A percentile compares a stretch with the other conserved stretches of the same genome.
phyloP scores from a whole-genome alignment of 805 yeast species.

The Metschnikowia kofuensis region DNA sequence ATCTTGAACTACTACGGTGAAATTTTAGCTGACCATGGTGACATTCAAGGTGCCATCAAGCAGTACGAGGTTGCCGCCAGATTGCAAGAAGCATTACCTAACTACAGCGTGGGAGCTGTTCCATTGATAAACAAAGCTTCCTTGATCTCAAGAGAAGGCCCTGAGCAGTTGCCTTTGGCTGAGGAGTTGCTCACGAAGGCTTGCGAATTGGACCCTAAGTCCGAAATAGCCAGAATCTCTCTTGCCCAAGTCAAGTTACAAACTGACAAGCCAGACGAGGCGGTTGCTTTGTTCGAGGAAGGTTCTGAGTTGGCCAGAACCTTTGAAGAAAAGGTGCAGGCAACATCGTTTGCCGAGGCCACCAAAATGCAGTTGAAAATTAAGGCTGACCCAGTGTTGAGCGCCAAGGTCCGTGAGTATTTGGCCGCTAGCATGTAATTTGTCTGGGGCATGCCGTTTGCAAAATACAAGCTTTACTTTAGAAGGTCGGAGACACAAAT shows the following conservation, averaged over 20 bases:
- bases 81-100: slow-evolving; percentile 68
- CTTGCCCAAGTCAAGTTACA: slow-evolving; percentile 89
- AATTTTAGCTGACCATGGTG: slow-evolving; percentile 79
- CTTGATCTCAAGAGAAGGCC: slow-evolving; percentile 54
- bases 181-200: slow-evolving; percentile 70
- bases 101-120: slow-evolving; percentile 78
- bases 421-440: slow-evolving; percentile 11
- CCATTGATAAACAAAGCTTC: slow-evolving; percentile 91
- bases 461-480: too few species aligned
- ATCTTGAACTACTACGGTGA: slow-evolving; percentile 96
- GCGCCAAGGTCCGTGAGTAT: slow-evolving; percentile 56
- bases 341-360: slow-evolving; percentile 89
- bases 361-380: slow-evolving; percentile 84
- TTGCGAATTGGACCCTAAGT: slow-evolving; percentile 76
- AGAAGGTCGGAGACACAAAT: too few species aligned
- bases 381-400: slow-evolving; percentile 63
- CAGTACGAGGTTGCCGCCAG: slow-evolving; percentile 85
- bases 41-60: slow-evolving; percentile 65
- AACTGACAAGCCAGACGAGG: slow-evolving; percentile 77
- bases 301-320: slow-evolving; percentile 81
- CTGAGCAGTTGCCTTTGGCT: slow-evolving; percentile 51
- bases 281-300: slow-evolving; percentile 76
- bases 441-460: not conserved
- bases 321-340: slow-evolving; percentile 82
- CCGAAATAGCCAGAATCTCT: slow-evolving; percentile 86